Base-by-base conservation (phyloP, 192 early-diverging fungal genomes). In the Coemansia sp. region DNA sequence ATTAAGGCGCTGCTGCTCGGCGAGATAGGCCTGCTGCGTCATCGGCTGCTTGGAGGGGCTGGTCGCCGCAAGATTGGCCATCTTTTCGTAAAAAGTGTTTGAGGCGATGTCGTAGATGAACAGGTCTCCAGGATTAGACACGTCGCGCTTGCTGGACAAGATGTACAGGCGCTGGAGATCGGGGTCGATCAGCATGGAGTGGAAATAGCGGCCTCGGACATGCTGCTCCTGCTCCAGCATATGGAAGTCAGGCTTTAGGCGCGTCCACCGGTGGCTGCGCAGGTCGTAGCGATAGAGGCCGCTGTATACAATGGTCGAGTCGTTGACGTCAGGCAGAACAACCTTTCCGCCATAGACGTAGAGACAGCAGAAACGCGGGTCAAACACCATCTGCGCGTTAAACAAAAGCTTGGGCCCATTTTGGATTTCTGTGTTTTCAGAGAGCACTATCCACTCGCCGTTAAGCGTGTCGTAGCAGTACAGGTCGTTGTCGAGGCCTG, bases 311-410 rank as follows among this genome's bases (percentile, higher is more conserved):
- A 85, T 88, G 3, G 61, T 62, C 42, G 77, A 61, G 49, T 88
- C 83, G 60, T 81, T 82, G 19, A 82, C 61, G 63, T 93, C 91
- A 16, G 82, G 82, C 55, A 78, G 74, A 39, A 90, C 81, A 1
- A 85, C 85, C 34, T 90, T 78, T 58, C 96, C 96, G 48, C 96
- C 96, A 83, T 97, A 98, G 6, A 95, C 82, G 75, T 95, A 98
- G 0, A 98, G 65, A 10, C 85, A 83, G 42, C 83, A 81, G 16
- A 75, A 78, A 8, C 83, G 64, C 4, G 84, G 62, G 58, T 98
- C 95, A 39, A 96, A 75, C 54, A 88, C 87, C 92, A 98, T 93
- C 83, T 98, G 94, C 66, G 95, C 86, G 67, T 97, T 94, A 58
- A 91, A 97, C 29, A 96, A 86, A 13, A 97, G 81, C 48, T 86